Evolutionary conservation across 441 rosid genomes (phyloP).

Genomic region (Gossypium davidsonii): DNA sequence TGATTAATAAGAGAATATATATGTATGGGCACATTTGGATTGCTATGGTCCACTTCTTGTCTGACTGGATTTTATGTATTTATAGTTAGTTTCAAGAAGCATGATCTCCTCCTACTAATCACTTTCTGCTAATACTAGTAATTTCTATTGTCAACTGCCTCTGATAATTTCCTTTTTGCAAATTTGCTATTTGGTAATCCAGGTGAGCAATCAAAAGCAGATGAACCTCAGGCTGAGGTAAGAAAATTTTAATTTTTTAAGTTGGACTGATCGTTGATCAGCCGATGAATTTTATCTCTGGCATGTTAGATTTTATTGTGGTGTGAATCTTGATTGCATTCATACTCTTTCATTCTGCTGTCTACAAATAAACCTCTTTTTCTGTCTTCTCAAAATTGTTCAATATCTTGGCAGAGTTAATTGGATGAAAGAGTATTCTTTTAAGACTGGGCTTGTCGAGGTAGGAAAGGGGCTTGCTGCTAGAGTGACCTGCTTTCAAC

Average conservation of each 20-base stretch:
- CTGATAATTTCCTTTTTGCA: conserved; percentile 13
- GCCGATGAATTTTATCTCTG: neutral
- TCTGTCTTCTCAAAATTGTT: neutral
- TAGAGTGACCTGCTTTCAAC: conserved; percentile 9
- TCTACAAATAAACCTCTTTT: neutral
- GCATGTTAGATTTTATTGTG: neutral
- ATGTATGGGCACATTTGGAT: neutral
- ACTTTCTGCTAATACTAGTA: neutral
- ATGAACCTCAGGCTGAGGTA: conserved; percentile 54
- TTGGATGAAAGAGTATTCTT: neutral
- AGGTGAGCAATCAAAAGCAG: conserved; percentile 66
- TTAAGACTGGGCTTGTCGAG: conserved; percentile 15
- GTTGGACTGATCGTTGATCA: neutral
- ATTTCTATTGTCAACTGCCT: neutral
- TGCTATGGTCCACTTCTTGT: neutral
- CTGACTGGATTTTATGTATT: neutral
- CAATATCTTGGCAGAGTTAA: conserved; percentile 33
- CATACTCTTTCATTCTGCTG: neutral
- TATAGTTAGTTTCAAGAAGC: neutral
- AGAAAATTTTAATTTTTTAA: conserved; percentile 13
- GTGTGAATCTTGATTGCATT: neutral
- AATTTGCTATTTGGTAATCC: conserved; percentile 17
- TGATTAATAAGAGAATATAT: neutral
- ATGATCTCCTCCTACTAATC: neutral
- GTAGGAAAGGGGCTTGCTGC: conserved; percentile 19